Conservation (phyloP, 202 grass and related monocot genomes). For the Dendrocalamus latiflorus region DNA sequence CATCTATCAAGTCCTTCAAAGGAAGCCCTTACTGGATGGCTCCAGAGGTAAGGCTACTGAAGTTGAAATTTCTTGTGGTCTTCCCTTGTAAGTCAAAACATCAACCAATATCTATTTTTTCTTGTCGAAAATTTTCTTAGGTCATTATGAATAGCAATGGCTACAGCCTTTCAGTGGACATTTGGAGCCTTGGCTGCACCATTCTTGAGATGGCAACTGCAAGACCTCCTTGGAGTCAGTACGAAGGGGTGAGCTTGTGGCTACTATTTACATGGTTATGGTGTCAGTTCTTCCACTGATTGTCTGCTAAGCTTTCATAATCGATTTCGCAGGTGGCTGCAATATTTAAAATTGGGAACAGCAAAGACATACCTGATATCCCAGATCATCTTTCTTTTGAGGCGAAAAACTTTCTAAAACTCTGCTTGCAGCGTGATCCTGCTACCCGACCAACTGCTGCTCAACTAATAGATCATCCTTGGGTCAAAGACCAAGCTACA, state of each 20-base stretch:
- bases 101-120: neutral
- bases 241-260: constrained; percentile 69
- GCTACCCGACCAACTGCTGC: constrained; percentile 74
- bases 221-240: constrained; percentile 92
- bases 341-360: constrained; percentile 99
- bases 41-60: constrained; percentile 67
- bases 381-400: constrained; percentile 73
- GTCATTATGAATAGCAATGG: constrained; percentile 96
- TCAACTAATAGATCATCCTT: constrained; percentile 76
- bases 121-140: constrained; percentile 36
- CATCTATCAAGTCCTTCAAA: constrained; percentile 95
- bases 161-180: constrained; percentile 96
- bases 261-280: neutral
- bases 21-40: constrained; percentile 99
- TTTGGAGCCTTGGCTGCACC: constrained; percentile 99
- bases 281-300: constrained; percentile 1
- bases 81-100: neutral
- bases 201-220: constrained; percentile 95
- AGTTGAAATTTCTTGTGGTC: neutral
- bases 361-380: constrained; percentile 95
- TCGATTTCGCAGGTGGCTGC: constrained; percentile 70
- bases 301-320: constrained; percentile 19
- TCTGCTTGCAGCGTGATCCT: constrained; percentile 92
- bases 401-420: constrained; percentile 71
- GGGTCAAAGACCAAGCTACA: constrained; percentile 62